Conservation (phyloP, 768 basidiomycete genomes). For the Lyophyllum semitale region DNA sequence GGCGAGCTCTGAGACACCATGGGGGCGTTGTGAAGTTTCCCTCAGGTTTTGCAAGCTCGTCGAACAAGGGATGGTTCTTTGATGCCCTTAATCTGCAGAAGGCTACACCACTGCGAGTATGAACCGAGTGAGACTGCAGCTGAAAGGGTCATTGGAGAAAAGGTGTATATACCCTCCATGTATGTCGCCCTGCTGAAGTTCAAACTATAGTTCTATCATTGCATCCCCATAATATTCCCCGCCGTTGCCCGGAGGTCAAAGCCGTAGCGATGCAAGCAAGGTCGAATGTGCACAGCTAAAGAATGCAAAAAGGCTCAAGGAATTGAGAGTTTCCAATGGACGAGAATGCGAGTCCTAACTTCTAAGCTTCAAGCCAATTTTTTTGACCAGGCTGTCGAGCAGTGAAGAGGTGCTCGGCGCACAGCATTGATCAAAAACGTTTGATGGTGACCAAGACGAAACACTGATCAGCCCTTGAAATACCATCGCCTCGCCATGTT, state of each 20-base stretch:
- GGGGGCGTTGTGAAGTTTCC: no score
- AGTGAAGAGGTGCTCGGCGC: neutral
- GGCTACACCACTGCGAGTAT: no score
- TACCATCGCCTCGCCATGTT: neutral
- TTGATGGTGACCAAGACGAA: neutral
- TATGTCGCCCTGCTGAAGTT: no score
- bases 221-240: slow-evolving; percentile 30
- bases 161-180: no score
- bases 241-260: slow-evolving; percentile 29
- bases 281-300: slow-evolving; percentile 30
- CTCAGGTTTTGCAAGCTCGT: no score
- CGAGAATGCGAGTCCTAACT: neutral
- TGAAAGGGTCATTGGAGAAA: no score
- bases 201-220: slow-evolving; percentile 24
- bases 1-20: no score
- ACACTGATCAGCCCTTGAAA: neutral
- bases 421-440: neutral
- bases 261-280: slow-evolving; percentile 24
- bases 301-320: slow-evolving; percentile 28
- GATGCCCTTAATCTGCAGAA: no score
- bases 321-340: slow-evolving; percentile 26
- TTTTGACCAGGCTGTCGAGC: no score
- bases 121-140: no score
- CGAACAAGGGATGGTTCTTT: no score
- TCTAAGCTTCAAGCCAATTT: no score